These are phyloP conservation scores for Cytospora piceicola DNA, from an alignment of 2,329 filamentous ascomycete genomes.

Conservation along the genomic window DNA sequence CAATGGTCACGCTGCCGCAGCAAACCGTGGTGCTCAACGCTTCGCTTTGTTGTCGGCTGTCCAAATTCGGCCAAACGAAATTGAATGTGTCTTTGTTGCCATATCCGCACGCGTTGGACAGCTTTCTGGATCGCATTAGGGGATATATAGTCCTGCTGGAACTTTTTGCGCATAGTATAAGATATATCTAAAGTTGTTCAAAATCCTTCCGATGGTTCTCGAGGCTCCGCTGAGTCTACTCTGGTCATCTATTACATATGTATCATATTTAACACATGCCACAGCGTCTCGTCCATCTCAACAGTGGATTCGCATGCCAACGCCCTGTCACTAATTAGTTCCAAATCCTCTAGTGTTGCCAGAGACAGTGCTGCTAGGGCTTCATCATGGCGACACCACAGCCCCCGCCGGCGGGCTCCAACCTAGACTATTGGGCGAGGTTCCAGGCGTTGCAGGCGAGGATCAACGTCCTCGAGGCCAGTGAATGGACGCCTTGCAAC, in stretches of 20 bases:
- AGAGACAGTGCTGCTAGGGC: background rate
- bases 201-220: background rate
- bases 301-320: background rate
- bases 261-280: background rate
- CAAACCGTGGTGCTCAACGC: background rate
- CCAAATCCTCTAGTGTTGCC: background rate
- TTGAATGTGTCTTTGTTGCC: background rate
- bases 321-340: background rate
- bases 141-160: background rate
- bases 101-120: background rate
- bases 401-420: background rate
- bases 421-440: background rate
- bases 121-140: background rate
- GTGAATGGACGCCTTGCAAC: background rate
- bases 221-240: background rate
- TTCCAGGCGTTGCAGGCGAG: background rate
- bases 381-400: background rate
- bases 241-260: background rate
- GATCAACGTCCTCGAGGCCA: background rate
- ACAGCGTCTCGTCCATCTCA: background rate
- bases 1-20: background rate
- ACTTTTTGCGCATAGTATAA: background rate
- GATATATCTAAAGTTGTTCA: background rate
- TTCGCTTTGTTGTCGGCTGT: background rate
- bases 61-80: background rate